These are phyloP conservation scores for Lenwebbia sp. DNA, from an alignment of 345 rosid genomes.

Conservation along the genomic window DNA sequence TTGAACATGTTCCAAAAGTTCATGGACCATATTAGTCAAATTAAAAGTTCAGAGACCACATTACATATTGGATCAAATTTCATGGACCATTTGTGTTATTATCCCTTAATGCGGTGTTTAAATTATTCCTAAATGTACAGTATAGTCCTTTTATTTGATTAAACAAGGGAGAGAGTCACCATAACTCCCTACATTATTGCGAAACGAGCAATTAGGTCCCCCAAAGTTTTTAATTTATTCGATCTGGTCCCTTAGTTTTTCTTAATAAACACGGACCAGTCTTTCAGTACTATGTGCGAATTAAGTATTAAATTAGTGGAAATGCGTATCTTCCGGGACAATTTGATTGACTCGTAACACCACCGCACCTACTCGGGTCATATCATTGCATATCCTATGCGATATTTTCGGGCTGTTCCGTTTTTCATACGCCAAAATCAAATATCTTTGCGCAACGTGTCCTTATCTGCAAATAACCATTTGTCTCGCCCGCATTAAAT, in stretches of 20 bases:
- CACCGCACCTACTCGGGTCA: background rate
- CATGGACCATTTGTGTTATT: no score
- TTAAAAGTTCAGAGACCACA: no score
- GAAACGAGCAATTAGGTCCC: rapidly evolving
- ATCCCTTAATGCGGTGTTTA: no score
- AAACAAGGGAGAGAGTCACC: background rate
- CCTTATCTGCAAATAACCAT: background rate
- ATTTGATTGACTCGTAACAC: background rate
- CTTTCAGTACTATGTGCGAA: rapidly evolving
- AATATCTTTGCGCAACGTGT: background rate
- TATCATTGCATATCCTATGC: background rate
- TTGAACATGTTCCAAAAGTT: no score
- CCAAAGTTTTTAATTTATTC: background rate
- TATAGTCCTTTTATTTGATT: background rate
- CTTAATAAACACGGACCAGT: background rate
- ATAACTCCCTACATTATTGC: rapidly evolving
- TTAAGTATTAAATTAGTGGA: no score
- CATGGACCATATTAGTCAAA: no score
- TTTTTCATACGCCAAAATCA: background rate
- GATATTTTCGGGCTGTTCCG: background rate
- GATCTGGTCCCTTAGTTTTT: rapidly evolving
- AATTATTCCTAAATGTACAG: background rate
- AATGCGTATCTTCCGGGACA: no score
- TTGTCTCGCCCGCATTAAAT: background rate
- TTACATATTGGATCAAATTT: no score